Evolutionary conservation across 176 grass and related monocot species (phyloP).

Genomic region (Luzula sylvatica): DNA sequence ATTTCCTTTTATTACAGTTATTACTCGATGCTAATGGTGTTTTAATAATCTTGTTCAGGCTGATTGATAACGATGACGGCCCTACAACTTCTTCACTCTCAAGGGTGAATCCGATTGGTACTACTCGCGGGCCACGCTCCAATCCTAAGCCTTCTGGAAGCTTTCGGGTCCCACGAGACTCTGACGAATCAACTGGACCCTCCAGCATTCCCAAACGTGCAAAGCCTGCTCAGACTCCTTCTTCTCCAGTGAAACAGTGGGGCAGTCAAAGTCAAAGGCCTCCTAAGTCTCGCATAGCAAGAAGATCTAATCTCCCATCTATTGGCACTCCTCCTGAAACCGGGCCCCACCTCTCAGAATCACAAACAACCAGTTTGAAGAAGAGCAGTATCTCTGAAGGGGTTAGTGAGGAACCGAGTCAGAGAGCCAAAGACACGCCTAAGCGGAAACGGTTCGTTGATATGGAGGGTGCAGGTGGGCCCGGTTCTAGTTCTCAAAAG

Average conservation of each 20-base stretch:
- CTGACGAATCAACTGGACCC: constrained; percentile 56
- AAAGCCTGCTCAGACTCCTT: constrained; percentile 46
- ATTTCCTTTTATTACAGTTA: constrained; percentile 10
- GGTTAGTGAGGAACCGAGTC: constrained; percentile 44
- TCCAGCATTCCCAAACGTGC: constrained; percentile 50
- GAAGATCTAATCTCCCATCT: constrained; percentile 71
- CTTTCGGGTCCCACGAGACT: constrained; percentile 41
- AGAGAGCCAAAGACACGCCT: constrained; percentile 43
- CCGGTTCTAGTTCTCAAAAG: constrained; percentile 59
- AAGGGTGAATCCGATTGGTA: constrained; percentile 47
- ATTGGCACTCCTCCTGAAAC: constrained; percentile 41
- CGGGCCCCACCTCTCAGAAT: constrained; percentile 27
- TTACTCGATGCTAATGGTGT: too few species aligned
- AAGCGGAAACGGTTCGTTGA: constrained; percentile 62
- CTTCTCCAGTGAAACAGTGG: constrained; percentile 61
- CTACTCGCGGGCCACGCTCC: constrained; percentile 54
- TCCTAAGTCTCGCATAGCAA: constrained; percentile 76
- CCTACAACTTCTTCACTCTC: constrained; percentile 34
- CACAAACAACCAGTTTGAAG: constrained; percentile 29
- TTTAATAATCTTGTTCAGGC: constrained; percentile 45
- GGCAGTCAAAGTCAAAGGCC: constrained; percentile 78
- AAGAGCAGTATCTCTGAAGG: constrained; percentile 40
- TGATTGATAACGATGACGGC: constrained; percentile 41
- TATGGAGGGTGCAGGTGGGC: constrained; percentile 40
- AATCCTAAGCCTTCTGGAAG: constrained; percentile 53